Conservation (phyloP, 176 grass and related monocot species). For the Microstegium vimineum region DNA sequence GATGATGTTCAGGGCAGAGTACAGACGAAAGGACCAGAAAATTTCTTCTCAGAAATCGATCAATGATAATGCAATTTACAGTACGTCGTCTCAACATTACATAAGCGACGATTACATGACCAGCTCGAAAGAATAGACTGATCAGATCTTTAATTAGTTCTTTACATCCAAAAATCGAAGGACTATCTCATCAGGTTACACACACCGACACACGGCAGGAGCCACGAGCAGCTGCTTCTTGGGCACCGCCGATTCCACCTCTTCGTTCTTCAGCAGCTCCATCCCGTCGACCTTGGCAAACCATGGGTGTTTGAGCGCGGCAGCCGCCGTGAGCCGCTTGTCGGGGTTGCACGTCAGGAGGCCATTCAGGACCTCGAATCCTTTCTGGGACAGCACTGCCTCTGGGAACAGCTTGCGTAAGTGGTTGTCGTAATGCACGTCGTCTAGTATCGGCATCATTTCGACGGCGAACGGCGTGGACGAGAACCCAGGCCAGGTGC, state of each 20-base stretch:
- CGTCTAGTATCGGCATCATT: neutral
- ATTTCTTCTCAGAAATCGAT: neutral
- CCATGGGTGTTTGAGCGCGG: constrained; percentile 30
- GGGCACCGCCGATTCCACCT: neutral
- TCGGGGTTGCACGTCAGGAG: constrained; percentile 30
- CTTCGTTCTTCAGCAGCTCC: neutral
- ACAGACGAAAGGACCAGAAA: neutral
- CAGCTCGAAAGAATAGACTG: neutral
- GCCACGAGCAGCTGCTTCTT: neutral
- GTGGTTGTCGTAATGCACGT: neutral
- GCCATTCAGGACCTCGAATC: constrained; percentile 26
- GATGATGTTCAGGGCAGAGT: neutral
- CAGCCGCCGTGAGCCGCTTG: constrained; percentile 30
- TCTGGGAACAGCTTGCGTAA: neutral
- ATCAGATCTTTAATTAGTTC: neutral
- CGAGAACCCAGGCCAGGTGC: neutral
- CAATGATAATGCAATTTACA: neutral
- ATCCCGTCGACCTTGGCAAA: constrained; percentile 7
- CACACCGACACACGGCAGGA: neutral
- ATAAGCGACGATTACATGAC: neutral
- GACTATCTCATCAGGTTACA: neutral
- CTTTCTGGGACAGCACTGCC: constrained; percentile 2
- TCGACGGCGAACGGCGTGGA: neutral
- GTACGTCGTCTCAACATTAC: neutral
- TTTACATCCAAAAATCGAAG: no score